Evolutionary conservation across 331 rosid genomes (phyloP).

Genomic region (Quercus lobata): DNA sequence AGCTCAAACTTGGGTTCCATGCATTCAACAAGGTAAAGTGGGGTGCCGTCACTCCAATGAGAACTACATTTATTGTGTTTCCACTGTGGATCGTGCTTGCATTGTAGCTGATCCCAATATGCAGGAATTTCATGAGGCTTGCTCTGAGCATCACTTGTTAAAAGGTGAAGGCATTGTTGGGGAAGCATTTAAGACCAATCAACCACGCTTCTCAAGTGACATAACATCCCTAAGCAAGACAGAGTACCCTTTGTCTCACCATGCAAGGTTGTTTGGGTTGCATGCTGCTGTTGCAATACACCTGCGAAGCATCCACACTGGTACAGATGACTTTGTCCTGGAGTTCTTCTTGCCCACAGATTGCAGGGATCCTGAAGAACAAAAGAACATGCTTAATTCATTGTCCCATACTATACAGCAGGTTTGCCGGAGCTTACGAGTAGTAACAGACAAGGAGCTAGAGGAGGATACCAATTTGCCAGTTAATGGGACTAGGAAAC

Average conservation of each 20-base stretch:
- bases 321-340: conserved; percentile 67
- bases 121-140: conserved; percentile 77
- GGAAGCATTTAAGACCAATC: conserved; percentile 73
- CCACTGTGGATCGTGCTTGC: conserved; percentile 91
- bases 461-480: conserved; percentile 42
- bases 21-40: conserved; percentile 71
- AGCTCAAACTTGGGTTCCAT: conserved; percentile 93
- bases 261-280: conserved; percentile 70
- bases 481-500: conserved; percentile 25
- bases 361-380: conserved; percentile 69
- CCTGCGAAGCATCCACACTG: conserved; percentile 62
- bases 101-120: conserved; percentile 54
- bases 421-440: conserved; percentile 62
- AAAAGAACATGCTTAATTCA: conserved; percentile 72
- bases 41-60: conserved; percentile 87
- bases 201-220: conserved; percentile 76
- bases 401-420: conserved; percentile 68
- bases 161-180: conserved; percentile 94
- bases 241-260: conserved; percentile 89
- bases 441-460: conserved; percentile 63
- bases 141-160: conserved; percentile 95
- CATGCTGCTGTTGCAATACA: conserved; percentile 90
- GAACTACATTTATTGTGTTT: conserved; percentile 64
- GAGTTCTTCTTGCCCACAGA: conserved; percentile 90
- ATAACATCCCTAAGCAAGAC: conserved; percentile 61